phyloP scores from a whole-genome alignment of 1,284 basidiomycete species.

The Microbotryum saponariae region DNA sequence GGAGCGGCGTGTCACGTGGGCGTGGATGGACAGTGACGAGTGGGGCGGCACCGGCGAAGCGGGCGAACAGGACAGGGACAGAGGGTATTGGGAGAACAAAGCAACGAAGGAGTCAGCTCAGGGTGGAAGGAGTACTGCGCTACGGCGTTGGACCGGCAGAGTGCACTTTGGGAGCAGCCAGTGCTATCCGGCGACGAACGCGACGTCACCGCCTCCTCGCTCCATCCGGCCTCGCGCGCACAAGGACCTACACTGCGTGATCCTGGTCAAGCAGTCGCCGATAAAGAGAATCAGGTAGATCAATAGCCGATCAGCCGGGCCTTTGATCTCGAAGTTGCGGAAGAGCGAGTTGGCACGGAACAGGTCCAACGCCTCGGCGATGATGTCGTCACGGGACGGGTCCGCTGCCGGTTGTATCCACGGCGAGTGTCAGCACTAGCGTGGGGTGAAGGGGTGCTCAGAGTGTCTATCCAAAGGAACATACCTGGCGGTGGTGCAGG shows the following conservation, averaged over 20 bases:
- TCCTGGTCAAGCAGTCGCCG: slow-evolving; percentile 89
- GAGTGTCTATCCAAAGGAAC: slow-evolving; percentile 43
- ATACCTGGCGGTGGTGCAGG: slow-evolving; percentile 66
- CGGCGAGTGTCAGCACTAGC: not conserved
- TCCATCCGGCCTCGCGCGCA: no score
- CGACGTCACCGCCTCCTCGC: no score
- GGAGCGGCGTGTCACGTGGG: no score
- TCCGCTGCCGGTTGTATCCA: slow-evolving; percentile 50
- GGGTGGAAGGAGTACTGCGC: no score
- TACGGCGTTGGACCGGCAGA: no score
- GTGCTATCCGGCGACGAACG: no score
- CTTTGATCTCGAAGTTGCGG: slow-evolving; percentile 99
- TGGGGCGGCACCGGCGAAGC: no score
- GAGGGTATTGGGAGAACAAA: no score
- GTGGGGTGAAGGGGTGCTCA: not conserved
- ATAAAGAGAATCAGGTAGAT: slow-evolving; percentile 98
- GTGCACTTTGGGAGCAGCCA: no score
- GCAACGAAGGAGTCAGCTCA: no score
- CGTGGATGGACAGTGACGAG: no score
- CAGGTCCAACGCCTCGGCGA: slow-evolving; percentile 92
- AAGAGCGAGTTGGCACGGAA: slow-evolving; percentile 99
- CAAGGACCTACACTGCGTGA: slow-evolving; percentile 48
- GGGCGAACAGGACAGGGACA: no score
- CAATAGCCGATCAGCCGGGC: slow-evolving; percentile 87
- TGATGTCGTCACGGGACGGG: slow-evolving; percentile 71